Base-by-base conservation (phyloP, 2,329 filamentous ascomycete genomes). In the Epichloe scottii region DNA sequence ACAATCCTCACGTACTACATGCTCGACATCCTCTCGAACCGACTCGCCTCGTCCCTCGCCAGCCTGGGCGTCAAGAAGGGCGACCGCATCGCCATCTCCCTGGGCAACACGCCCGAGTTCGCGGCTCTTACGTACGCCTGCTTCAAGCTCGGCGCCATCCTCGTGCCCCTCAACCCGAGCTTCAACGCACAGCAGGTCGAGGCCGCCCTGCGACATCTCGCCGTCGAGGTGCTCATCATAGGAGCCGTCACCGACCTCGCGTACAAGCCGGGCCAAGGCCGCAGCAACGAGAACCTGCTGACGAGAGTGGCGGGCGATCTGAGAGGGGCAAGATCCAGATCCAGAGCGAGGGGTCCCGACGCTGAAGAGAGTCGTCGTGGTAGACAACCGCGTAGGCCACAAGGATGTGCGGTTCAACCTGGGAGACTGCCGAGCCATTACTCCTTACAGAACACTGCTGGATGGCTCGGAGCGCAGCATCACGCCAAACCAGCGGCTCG, bases 121-220 rank as follows among this genome's bases (percentile, higher is more conserved):
- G 88, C 87, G 3, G 83, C 84, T 47, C 76, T 93, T 19, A 91
- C 85, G 5, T 97, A 97, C 68, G 90, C 90, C 1, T 67, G 93
- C 50, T 95, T 91, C 73, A 97, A 97, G 68, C 77, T 97, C 10
- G 93, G 93, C n/a, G 91, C 88, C 23, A 80, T 97, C 48, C 73
- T 97, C 55, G 90, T 95, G n/a, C 93, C 91, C 0, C 70, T 97
- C 23, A 97, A 98, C 65, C 91, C 90, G 19, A 84, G 81, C 2
- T 97, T 97, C 73, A 95, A 89, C 58, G 75, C 80, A 3, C 66
- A 72, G 5, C 93, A 97, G 70, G 81, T 97, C 8, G 73, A 80
- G 5, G 78, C 88, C 3, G 91, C 90, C 0, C 72, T 97, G 30
- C 76, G 76, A 8, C 90, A 95, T 60, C 77, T 98, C 1, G 75